Percentiles rank a stretch among this genome's conserved stretches.
These are phyloP conservation scores for Lepraria neglecta DNA, from an alignment of 495 filamentous ascomycete genomes.

Conservation along the genomic window DNA sequence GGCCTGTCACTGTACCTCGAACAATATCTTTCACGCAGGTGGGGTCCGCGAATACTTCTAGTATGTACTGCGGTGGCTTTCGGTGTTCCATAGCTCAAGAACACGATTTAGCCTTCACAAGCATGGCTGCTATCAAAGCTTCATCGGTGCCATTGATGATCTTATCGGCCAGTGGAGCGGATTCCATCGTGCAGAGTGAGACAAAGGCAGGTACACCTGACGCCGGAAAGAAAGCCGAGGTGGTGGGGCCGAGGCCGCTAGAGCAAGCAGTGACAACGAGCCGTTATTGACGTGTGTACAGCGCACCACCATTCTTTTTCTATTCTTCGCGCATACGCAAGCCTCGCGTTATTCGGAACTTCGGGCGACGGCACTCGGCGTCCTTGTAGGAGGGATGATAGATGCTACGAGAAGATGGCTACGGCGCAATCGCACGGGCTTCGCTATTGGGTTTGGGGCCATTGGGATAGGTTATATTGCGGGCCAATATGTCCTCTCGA, in stretches of 20 bases:
- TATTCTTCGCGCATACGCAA: too few relatives aligned
- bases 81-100: conserved; percentile 47
- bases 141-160: conserved; percentile 11
- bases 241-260: too few relatives aligned
- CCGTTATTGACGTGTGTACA: too few relatives aligned
- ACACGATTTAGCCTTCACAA: neutral
- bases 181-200: conserved; percentile 27
- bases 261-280: too few relatives aligned
- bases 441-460: conserved; percentile 80
- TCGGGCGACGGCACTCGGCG: neutral
- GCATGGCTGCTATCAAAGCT: conserved; percentile 5
- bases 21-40: conserved; percentile 81
- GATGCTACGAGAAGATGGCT: conserved; percentile 79
- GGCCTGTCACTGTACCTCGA: conserved; percentile 56
- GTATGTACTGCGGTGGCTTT: conserved; percentile 70
- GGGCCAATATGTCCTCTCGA: conserved; percentile 82
- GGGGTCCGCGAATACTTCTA: conserved; percentile 79
- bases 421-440: conserved; percentile 79
- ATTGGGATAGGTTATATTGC: conserved; percentile 87
- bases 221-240: neutral
- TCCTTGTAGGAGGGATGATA: conserved; percentile 55
- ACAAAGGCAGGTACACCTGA: conserved; percentile 15
- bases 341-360: neutral
- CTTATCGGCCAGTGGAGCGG: conserved; percentile 17
- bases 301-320: too few relatives aligned